Conservation (phyloP, 768 basidiomycete species). For the Suillus subluteus region DNA sequence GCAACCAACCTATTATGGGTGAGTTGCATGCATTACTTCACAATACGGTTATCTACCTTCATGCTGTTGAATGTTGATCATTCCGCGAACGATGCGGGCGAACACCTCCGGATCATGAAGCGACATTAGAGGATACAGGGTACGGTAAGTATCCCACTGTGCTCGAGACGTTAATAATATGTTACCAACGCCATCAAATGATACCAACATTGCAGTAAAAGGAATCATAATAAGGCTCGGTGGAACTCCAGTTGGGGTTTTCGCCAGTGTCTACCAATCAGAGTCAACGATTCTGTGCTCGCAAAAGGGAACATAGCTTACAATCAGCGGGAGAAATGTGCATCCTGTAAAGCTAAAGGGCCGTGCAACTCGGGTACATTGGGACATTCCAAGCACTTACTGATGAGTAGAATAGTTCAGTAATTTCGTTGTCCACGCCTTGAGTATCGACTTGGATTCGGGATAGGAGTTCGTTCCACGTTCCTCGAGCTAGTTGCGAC, state of each 20-base stretch:
- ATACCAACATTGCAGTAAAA: slow-evolving; percentile 66
- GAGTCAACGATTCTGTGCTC: background rate
- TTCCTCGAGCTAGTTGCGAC: slow-evolving; percentile 43
- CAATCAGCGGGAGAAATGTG: slow-evolving; percentile 70
- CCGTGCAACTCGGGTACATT: background rate
- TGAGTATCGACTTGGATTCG: slow-evolving; percentile 56
- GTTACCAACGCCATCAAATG: background rate
- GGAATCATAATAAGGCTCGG: slow-evolving; percentile 68
- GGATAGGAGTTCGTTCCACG: slow-evolving; percentile 62
- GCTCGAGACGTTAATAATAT: background rate
- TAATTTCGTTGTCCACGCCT: slow-evolving; percentile 51
- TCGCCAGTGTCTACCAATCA: slow-evolving; percentile 56
- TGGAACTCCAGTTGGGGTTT: slow-evolving; percentile 65
- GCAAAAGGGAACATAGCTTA: slow-evolving; percentile 32
- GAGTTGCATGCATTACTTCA: slow-evolving; percentile 1
- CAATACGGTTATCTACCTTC: slow-evolving; percentile 46
- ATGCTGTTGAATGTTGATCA: slow-evolving; percentile 69
- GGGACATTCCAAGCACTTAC: slow-evolving; percentile 25
- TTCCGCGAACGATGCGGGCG: slow-evolving; percentile 60
- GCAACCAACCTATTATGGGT: slow-evolving; percentile 56
- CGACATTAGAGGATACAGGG: slow-evolving; percentile 63
- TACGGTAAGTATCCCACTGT: slow-evolving; percentile 70
- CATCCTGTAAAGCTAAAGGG: slow-evolving; percentile 53
- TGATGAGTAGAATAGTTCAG: slow-evolving; percentile 63
- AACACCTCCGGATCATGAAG: slow-evolving; percentile 65